Percentiles rank a stretch among this genome's conserved stretches.
Evolutionary conservation across 1,284 basidiomycete species (phyloP).

Genomic region (Ustanciosporium gigantosporum): DNA sequence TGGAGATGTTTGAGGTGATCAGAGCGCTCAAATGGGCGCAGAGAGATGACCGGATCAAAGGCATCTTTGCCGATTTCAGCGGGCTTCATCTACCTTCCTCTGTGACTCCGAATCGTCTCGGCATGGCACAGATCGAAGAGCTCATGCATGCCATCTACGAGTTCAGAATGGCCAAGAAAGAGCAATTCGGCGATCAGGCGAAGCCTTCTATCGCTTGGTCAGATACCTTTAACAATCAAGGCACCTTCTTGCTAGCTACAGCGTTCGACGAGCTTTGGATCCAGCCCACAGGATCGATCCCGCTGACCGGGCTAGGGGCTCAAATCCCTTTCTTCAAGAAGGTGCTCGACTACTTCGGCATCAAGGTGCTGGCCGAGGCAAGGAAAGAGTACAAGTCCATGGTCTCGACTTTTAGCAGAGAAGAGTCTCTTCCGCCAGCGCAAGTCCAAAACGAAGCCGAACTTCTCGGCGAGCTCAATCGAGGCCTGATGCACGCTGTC

Average conservation of each 20-base stretch:
- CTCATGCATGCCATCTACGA: constrained; percentile 62
- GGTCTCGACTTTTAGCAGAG: constrained; percentile 45
- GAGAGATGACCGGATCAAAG: constrained; percentile 61
- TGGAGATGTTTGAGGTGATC: constrained; percentile 62
- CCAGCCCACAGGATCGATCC: constrained; percentile 62
- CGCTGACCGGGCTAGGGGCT: constrained; percentile 60
- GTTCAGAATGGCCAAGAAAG: constrained; percentile 60
- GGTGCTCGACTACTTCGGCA: constrained; percentile 62
- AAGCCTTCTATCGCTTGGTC: constrained; percentile 61
- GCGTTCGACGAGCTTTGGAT: constrained; percentile 63
- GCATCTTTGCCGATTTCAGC: constrained; percentile 63
- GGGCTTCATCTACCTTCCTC: constrained; percentile 59
- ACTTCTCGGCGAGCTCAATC: constrained; percentile 56
- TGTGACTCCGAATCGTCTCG: constrained; percentile 53
- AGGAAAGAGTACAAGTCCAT: constrained; percentile 62
- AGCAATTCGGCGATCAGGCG: constrained; percentile 49
- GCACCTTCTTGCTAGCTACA: constrained; percentile 60
- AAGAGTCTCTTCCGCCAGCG: constrained; percentile 41
- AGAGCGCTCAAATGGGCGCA: constrained; percentile 61
- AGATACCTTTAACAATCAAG: constrained; percentile 62
- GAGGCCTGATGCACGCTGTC: constrained; percentile 40
- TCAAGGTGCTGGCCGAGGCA: constrained; percentile 62
- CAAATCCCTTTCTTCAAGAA: constrained; percentile 54
- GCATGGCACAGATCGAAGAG: constrained; percentile 63
- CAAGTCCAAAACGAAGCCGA: constrained; percentile 53